These are phyloP conservation scores for Amphichorda felina DNA, from an alignment of 2,329 filamentous ascomycete species.

Conservation along the genomic window DNA sequence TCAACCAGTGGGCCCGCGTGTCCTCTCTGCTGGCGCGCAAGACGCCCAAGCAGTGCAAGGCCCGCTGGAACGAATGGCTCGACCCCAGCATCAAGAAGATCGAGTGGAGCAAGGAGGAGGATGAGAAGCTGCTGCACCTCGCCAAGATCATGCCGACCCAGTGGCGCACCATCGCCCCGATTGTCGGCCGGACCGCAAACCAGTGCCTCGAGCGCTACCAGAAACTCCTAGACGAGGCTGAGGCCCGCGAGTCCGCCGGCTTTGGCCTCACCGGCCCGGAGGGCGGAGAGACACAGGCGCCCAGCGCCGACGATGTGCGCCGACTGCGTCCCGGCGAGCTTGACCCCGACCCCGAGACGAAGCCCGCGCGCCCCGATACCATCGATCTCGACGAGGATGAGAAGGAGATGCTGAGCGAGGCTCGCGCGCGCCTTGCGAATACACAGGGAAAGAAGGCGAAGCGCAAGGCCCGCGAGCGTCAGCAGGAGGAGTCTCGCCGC, in stretches of 20 bases:
- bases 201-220: constrained; percentile 97
- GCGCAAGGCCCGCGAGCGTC: constrained; percentile 87
- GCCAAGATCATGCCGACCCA: constrained; percentile 98
- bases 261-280: constrained; percentile 76
- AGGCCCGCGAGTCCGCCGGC: constrained; percentile 75
- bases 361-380: constrained; percentile 88
- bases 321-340: constrained; percentile 83
- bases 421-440: constrained; percentile 88
- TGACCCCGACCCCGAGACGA: constrained; percentile 94
- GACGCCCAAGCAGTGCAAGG: constrained; percentile 98
- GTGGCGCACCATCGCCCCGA: constrained; percentile 96
- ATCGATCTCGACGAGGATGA: constrained; percentile 98
- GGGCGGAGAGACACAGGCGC: constrained; percentile 76
- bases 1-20: constrained; percentile 97
- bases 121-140: constrained; percentile 91
- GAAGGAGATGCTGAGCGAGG: constrained; percentile 98
- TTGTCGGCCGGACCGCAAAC: constrained; percentile 91
- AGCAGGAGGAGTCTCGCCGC: constrained; percentile 86
- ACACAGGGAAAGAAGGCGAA: constrained; percentile 99
- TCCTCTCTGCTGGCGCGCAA: constrained; percentile 95
- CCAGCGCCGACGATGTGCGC: constrained; percentile 85
- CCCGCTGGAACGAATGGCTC: constrained; percentile 95
- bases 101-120: constrained; percentile 97
- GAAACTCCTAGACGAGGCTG: constrained; percentile 89
- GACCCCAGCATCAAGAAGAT: constrained; percentile 97